These are phyloP conservation scores for Ogataea methanolica DNA, from an alignment of 805 yeast species.

Conservation along the genomic window DNA sequence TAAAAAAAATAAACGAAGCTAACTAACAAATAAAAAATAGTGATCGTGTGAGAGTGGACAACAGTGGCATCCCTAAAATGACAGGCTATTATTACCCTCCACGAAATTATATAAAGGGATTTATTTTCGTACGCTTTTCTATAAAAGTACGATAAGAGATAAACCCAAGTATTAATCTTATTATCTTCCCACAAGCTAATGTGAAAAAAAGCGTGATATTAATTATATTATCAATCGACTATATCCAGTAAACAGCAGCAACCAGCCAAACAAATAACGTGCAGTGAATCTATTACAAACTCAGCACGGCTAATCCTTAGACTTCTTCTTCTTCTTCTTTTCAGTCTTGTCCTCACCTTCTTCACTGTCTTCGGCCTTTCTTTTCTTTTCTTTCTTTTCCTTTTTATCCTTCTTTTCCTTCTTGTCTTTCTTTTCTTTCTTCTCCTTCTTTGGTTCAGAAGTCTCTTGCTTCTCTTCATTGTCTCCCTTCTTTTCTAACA, in stretches of 20 bases:
- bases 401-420: conserved; percentile 59
- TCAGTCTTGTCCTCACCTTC: conserved; percentile 17
- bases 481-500: conserved; percentile 33
- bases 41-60: too few species aligned
- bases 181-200: neutral
- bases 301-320: conserved; percentile 16
- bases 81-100: too few species aligned
- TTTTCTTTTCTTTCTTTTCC: conserved; percentile 31
- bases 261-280: too few species aligned
- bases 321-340: conserved; percentile 25
- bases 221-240: neutral
- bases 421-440: conserved; percentile 51
- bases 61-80: too few species aligned
- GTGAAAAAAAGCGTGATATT: conserved; percentile 1
- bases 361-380: conserved; percentile 42
- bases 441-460: conserved; percentile 39
- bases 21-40: too few species aligned
- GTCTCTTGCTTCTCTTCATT: conserved; percentile 11
- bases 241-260: neutral
- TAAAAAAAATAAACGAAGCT: too few species aligned
- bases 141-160: too few species aligned
- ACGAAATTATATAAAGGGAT: too few species aligned
- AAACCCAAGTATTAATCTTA: neutral
- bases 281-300: neutral
- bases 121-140: too few species aligned